Evolutionary conservation across 352 stramenopile species (phyloP), one percentile per base, ranked within the genome.

Genomic region (Globisporangium alternatum): DNA sequence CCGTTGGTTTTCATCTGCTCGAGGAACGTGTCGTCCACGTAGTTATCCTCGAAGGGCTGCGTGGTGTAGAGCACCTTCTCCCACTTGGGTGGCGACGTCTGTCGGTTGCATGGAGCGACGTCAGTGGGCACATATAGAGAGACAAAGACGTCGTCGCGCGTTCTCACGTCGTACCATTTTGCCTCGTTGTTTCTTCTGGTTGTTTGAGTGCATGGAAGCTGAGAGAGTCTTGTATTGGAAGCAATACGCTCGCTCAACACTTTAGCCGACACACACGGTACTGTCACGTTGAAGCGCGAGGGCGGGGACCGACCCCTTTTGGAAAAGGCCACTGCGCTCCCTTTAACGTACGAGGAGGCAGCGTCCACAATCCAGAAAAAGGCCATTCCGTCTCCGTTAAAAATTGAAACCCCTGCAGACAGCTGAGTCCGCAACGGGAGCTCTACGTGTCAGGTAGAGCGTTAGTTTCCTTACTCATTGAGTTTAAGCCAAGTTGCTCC

Each of bases 401-500:
- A 91, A 82, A 90, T 89, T 83, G 45, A 56, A 76, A 82, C 74
- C 72, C 58, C 8, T 44, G 67, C 72, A 65, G 75, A 69, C 77
- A 70, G 66, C 79, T 87, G 1, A 66, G 77, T 69, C 78, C 69
- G 79, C 70, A 22, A 64, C 64, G 65, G 68, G 54, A 66, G 73
- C 77, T 74, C 78, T 86, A 94, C 83, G 87, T 93, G 81, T 94
- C 83, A 94, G 75, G 83, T 92, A 89, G 78, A 66, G 78, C 80
- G 68, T 76, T 92, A 94, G 86, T 94, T 94, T 94, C 86, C 86
- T 94, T 94, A 94, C 86, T 94, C 86, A 94, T 94, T 92, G 86
- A 94, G 86, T 94, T 94, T 94, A 94, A 94, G 86, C 86, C 83
- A 77, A 37, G 7, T 64, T 56, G 13, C 9, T 19, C 1, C 3